Evolutionary conservation across 306 rosid species (phyloP).

Genomic region (Rosa persica): DNA sequence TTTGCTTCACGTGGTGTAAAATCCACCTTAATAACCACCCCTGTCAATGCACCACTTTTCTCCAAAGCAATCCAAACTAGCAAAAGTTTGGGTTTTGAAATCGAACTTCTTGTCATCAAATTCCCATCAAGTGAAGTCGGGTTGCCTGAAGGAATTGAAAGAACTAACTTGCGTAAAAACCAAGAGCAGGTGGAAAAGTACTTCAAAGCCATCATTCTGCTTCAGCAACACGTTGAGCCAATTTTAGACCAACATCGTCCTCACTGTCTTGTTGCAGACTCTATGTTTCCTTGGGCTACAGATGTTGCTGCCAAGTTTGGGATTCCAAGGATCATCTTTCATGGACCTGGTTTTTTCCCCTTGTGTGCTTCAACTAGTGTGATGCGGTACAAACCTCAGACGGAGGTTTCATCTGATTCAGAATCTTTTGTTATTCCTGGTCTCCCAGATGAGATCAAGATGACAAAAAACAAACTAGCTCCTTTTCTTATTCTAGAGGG

Average conservation of each 20-base stretch:
- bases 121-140: slow-evolving; percentile 19
- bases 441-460: slow-evolving; percentile 6
- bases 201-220: not conserved
- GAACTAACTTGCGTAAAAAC: not conserved
- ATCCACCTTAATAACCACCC: slow-evolving; percentile 29
- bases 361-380: not conserved
- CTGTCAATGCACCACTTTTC: not conserved
- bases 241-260: not conserved
- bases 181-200: not conserved
- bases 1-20: slow-evolving; percentile 19
- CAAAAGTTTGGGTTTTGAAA: not conserved
- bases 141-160: slow-evolving; percentile 42
- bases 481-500: not conserved
- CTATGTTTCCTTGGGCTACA: not conserved
- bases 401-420: slow-evolving; percentile 1
- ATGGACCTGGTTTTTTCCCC: slow-evolving; percentile 13
- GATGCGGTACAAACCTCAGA: not conserved
- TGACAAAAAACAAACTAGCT: not conserved
- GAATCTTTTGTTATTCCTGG: slow-evolving; percentile 1
- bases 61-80: slow-evolving; percentile 9
- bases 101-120: slow-evolving; percentile 1
- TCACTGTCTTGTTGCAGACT: not conserved
- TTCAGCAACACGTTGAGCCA: not conserved
- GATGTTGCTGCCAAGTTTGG: slow-evolving; percentile 16
- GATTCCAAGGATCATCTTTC: slow-evolving; percentile 10